A percentile compares a stretch with the other conserved stretches of the same genome.
Evolutionary conservation across 768 basidiomycete genomes (phyloP).

Genomic region (Rhodosporidiobolus sp.): DNA sequence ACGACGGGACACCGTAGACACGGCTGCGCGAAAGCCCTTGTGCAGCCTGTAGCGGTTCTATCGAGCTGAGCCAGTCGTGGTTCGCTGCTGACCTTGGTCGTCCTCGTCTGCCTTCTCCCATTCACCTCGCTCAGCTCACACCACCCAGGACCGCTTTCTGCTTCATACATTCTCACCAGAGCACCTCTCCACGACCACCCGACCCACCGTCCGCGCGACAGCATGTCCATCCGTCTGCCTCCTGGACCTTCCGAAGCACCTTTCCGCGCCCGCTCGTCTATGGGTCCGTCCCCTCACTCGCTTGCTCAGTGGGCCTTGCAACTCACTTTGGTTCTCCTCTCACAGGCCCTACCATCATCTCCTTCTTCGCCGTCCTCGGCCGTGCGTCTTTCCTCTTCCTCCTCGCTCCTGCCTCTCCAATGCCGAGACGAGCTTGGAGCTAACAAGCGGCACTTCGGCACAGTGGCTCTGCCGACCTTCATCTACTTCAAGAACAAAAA

Average conservation of each 20-base stretch:
- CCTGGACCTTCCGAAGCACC: constrained; percentile 20
- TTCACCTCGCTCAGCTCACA: too few relatives aligned
- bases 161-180: neutral
- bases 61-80: too few relatives aligned
- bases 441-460: neutral
- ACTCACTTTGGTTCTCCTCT: too few relatives aligned
- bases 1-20: too few relatives aligned
- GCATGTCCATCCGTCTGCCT: neutral
- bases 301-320: too few relatives aligned
- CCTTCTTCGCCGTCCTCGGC: constrained; percentile 24
- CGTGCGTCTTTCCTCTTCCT: neutral
- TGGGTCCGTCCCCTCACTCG: constrained; percentile 5
- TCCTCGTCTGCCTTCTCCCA: too few relatives aligned
- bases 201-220: neutral
- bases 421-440: neutral
- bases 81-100: too few relatives aligned
- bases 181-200: neutral
- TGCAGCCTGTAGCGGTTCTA: too few relatives aligned
- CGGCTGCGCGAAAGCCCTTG: too few relatives aligned
- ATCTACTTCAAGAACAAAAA: constrained; percentile 32
- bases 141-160: neutral
- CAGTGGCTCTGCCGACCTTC: constrained; percentile 28
- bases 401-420: neutral
- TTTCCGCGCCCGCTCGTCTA: constrained; percentile 7
- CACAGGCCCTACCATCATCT: constrained; percentile 22